A percentile compares a stretch with the other conserved stretches of the same genome.
phyloP scores from a whole-genome alignment of 2,329 filamentous ascomycete species.

The Exophiala spinifera region DNA sequence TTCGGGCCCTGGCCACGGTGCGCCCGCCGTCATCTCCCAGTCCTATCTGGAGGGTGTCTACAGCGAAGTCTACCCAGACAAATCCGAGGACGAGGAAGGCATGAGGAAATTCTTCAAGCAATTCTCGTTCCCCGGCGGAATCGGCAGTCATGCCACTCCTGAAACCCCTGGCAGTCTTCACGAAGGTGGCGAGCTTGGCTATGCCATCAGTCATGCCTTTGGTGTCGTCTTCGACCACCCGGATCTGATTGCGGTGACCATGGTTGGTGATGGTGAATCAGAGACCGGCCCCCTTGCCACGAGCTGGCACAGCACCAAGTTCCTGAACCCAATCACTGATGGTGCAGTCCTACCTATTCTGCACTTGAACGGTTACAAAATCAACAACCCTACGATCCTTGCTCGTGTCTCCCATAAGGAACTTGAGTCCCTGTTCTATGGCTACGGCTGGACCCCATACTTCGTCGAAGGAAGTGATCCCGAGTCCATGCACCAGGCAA shows the following conservation, averaged over 20 bases:
- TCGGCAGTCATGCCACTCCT: constrained; percentile 73
- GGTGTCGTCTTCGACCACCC: constrained; percentile 74
- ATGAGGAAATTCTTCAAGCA: constrained; percentile 76
- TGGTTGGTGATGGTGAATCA: constrained; percentile 78
- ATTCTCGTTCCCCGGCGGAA: constrained; percentile 77
- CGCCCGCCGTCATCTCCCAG: constrained; percentile 71
- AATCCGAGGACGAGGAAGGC: constrained; percentile 65
- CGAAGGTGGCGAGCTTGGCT: constrained; percentile 79
- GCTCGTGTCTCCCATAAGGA: constrained; percentile 72
- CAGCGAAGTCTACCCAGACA: constrained; percentile 72
- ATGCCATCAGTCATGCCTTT: constrained; percentile 75
- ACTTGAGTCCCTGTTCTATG: constrained; percentile 64
- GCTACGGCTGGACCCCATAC: constrained; percentile 76
- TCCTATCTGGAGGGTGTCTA: constrained; percentile 76
- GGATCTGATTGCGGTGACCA: constrained; percentile 69
- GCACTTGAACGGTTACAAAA: constrained; percentile 81
- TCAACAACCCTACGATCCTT: constrained; percentile 74
- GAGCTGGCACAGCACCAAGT: constrained; percentile 79
- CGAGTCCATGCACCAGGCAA: constrained; percentile 75
- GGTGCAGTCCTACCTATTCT: constrained; percentile 74
- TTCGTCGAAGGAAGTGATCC: constrained; percentile 75
- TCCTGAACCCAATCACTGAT: constrained; percentile 74
- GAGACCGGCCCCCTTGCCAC: constrained; percentile 77
- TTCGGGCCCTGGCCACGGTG: constrained; percentile 74
- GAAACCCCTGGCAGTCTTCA: constrained; percentile 75